These are phyloP conservation scores for Sextonia rubra DNA, from an alignment of 164 flowering plant genomes.

Conservation along the genomic window DNA sequence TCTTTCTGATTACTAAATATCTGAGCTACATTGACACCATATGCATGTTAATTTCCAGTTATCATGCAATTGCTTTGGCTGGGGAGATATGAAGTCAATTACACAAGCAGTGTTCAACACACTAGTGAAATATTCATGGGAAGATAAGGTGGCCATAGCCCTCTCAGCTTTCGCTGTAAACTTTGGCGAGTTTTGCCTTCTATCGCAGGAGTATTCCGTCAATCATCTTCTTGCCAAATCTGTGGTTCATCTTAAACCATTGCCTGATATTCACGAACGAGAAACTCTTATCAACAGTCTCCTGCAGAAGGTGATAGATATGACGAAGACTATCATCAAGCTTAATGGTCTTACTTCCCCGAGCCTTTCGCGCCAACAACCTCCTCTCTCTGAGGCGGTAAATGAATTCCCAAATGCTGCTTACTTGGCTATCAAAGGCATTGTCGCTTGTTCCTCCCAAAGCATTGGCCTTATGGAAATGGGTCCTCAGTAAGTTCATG, in stretches of 20 bases:
- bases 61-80: constrained; percentile 47
- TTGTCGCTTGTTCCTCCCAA: constrained; percentile 41
- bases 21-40: too few relatives aligned
- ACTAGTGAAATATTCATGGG: constrained; percentile 46
- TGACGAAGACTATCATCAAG: constrained; percentile 39
- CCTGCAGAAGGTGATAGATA: constrained; percentile 28
- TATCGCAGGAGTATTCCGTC: constrained; percentile 26
- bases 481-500: constrained; percentile 5
- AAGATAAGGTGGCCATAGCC: constrained; percentile 41
- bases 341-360: constrained; percentile 36
- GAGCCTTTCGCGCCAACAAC: constrained; percentile 31
- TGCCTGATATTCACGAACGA: constrained; percentile 50
- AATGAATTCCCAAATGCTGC: constrained; percentile 41
- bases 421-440: constrained; percentile 49
- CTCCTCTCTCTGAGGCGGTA: constrained; percentile 21
- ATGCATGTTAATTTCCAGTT: constrained; percentile 33
- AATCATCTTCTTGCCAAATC: constrained; percentile 37
- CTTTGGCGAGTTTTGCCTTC: constrained; percentile 51
- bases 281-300: constrained; percentile 32
- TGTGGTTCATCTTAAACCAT: constrained; percentile 32
- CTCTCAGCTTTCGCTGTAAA: constrained; percentile 39
- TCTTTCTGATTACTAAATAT: too few relatives aligned
- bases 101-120: constrained; percentile 38
- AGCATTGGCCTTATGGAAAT: constrained; percentile 24
- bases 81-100: constrained; percentile 51